Evolutionary conservation across 2,329 filamentous ascomycete species (phyloP).

Genomic region (Alternaria burnsii): DNA sequence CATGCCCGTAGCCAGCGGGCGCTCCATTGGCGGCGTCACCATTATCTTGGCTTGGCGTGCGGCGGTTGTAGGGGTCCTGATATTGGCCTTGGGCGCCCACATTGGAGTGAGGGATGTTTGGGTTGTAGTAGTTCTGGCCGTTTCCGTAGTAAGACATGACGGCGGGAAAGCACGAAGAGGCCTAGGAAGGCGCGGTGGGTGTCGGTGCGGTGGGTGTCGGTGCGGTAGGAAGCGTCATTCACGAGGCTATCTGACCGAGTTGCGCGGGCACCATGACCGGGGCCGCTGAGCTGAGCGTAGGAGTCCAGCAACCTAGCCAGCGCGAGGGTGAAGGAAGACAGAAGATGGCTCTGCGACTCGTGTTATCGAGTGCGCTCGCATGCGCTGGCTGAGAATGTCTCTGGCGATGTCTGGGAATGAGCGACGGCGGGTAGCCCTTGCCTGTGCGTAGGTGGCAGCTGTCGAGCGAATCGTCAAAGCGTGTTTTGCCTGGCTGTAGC

Average conservation of each 20-base stretch:
- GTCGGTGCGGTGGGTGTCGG: constrained; percentile 25
- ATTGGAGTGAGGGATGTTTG: constrained; percentile 53
- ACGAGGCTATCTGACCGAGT: constrained; percentile 45
- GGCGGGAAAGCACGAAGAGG: constrained; percentile 23
- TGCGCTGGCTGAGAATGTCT: constrained; percentile 21
- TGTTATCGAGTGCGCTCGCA: constrained; percentile 19
- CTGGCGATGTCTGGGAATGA: constrained; percentile 10
- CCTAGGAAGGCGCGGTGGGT: constrained; percentile 24
- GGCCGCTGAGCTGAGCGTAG: constrained; percentile 34
- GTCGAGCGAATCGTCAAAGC: constrained; percentile 25
- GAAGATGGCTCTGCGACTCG: constrained; percentile 17
- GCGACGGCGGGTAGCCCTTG: constrained; percentile 16
- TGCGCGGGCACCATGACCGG: constrained; percentile 46
- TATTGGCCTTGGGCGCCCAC: constrained; percentile 49
- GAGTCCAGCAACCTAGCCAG: constrained; percentile 16
- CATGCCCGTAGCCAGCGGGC: constrained; percentile 46
- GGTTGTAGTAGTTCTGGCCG: constrained; percentile 61
- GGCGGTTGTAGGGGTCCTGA: constrained; percentile 53
- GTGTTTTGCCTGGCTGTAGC: constrained; percentile 23
- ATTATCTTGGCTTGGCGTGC: constrained; percentile 77
- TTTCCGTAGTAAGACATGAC: constrained; percentile 67
- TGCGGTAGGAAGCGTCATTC: constrained; percentile 43
- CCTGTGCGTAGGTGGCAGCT: constrained; percentile 19
- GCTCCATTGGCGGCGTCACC: constrained; percentile 72
- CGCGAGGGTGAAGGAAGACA: constrained; percentile 4